Conservation (phyloP, 129 eudicot species). For the Flaveria brownii region DNA sequence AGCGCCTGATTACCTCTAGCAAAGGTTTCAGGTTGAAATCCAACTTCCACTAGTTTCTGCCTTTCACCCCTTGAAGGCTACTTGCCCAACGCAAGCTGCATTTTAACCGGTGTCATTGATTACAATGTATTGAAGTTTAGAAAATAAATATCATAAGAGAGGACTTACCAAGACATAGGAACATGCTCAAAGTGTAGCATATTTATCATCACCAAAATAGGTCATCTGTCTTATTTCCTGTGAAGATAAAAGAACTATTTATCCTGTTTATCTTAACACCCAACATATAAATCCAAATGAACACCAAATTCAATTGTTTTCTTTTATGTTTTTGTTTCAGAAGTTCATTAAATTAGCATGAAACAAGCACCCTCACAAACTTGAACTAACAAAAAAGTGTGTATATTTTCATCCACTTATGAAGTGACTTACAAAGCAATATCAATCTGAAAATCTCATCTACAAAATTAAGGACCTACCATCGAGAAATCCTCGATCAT, state of each 20-base stretch:
- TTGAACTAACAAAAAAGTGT: constrained; percentile 16
- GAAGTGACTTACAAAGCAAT: constrained; percentile 28
- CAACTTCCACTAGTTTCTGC: too few relatives aligned
- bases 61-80: too few relatives aligned
- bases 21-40: too few relatives aligned
- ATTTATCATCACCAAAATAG: constrained; percentile 19
- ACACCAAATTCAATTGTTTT: constrained; percentile 1
- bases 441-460: constrained; percentile 30
- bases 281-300: constrained; percentile 6
- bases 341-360: constrained; percentile 18
- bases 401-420: constrained; percentile 39
- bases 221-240: constrained; percentile 21
- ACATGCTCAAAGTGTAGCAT: constrained; percentile 6
- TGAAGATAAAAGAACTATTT: constrained; percentile 10
- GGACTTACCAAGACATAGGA: constrained; percentile 22
- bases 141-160: background rate
- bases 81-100: too few relatives aligned
- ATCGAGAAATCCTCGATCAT: constrained; percentile 38
- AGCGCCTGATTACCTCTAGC: too few relatives aligned
- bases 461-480: constrained; percentile 40
- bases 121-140: background rate
- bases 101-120: too few relatives aligned
- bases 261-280: constrained; percentile 16
- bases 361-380: constrained; percentile 11
- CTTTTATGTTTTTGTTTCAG: background rate